Conservation (phyloP, 331 rosid species). For the Telfairia occidentalis region DNA sequence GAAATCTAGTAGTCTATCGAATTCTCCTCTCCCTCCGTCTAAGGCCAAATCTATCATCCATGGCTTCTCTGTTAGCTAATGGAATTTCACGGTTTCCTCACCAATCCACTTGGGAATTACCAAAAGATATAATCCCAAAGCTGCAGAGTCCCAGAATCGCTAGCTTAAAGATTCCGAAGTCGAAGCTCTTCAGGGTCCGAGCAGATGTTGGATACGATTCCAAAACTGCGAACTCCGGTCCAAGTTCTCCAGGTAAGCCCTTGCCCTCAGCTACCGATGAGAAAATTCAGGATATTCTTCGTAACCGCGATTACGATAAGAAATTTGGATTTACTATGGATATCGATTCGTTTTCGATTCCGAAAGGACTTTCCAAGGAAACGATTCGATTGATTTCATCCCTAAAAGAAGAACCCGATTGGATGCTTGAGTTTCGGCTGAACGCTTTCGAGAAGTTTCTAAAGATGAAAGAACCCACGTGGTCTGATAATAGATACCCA, state of each 20-base stretch:
- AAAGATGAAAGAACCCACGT: conserved; percentile 51
- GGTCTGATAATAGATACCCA: conserved; percentile 72
- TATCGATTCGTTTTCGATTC: conserved; percentile 67
- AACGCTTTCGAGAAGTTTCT: conserved; percentile 55
- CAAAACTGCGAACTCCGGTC: conserved; percentile 18
- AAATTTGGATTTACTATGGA: conserved; percentile 60
- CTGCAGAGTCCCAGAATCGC: conserved; percentile 16
- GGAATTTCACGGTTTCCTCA: conserved; percentile 47
- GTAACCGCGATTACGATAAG: conserved; percentile 63
- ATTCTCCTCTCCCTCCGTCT: neutral
- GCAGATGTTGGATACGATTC: conserved; percentile 46
- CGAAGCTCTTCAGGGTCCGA: conserved; percentile 32
- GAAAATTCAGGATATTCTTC: conserved; percentile 65
- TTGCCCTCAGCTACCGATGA: conserved; percentile 29
- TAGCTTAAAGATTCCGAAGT: conserved; percentile 11
- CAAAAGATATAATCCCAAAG: conserved; percentile 20
- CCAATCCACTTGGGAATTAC: conserved; percentile 29
- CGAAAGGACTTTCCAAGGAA: conserved; percentile 60
- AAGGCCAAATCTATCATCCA: conserved; percentile 28
- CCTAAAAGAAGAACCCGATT: conserved; percentile 60
- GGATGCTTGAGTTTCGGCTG: conserved; percentile 80
- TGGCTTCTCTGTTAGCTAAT: conserved; percentile 61
- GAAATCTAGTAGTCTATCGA: neutral
- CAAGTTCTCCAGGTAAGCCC: conserved; percentile 23
- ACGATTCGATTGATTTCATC: conserved; percentile 52